Base-by-base conservation (phyloP, 2,329 filamentous ascomycete genomes). In the Clarireedia homoeocarpa region DNA sequence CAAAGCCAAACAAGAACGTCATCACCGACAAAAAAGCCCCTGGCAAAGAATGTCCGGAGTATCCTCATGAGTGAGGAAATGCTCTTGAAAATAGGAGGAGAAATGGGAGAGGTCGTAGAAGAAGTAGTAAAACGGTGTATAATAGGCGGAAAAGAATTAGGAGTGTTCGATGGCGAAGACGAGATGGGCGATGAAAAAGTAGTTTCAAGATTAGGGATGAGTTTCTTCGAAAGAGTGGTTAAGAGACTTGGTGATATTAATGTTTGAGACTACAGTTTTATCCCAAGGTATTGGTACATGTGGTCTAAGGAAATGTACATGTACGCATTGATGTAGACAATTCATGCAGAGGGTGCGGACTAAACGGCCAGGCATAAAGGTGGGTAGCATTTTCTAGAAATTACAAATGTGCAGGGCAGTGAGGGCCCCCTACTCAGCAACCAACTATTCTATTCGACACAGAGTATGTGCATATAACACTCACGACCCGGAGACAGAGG, bases 191-290 rank as follows among this genome's bases (percentile, higher is more conserved):
- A 68, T 15, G 70, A 72, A 26, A 26, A 34, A 26, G 72, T 74
- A 4, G 74, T 72, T 0, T 70, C 72, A 26, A 68, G 64, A 44
- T 59, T 77, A 36, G 74, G 71, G 4, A 69, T 71, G 64, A 66
- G 59, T 2, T 74, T 75, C 45, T 74, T 75, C 57, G 72, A 76
- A 50, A 66, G 74, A 2, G 74, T 77, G 6, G 75, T 77, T 23
- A 75, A 74, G 62, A 70, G 63, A 45, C 62, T 78, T 20, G 72
- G 70, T 1, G 63, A 60, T 53, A 53, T 66, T 44, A 61, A 55
- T 30, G 56, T 65, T 17, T 65, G 50, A 63, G 34, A 26, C 20
- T 7, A 12, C 27, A n/a, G 20, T 48, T 1, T 30, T 48, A 54
- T 26, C 51, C 30, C 39, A 14, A 6, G 17, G 44, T 49, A 54